Percentiles rank a stretch among this genome's conserved stretches.
phyloP scores from a whole-genome alignment of 108 stramenopile genomes.

The Skeletonema tropicum region DNA sequence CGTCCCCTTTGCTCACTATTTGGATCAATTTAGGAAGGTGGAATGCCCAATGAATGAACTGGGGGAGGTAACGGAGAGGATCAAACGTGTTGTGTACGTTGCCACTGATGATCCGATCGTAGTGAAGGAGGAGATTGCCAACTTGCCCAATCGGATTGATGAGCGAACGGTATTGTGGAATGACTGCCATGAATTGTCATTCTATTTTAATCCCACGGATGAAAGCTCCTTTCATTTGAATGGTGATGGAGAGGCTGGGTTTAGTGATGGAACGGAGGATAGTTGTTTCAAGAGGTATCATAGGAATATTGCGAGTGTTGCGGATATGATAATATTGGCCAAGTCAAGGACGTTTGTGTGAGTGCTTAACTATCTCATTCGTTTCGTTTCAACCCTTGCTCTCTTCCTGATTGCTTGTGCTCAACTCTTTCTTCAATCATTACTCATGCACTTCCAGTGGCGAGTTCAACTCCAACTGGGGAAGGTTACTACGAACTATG shows the following conservation, averaged over 20 bases:
- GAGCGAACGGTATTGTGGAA: slow-evolving; percentile 12
- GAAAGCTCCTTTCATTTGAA: slow-evolving; percentile 21
- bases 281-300: slow-evolving; percentile 40
- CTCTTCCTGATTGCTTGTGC: background rate
- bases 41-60: slow-evolving; percentile 11
- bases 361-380: background rate
- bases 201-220: slow-evolving; percentile 42
- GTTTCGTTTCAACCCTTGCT: background rate
- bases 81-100: slow-evolving; percentile 24
- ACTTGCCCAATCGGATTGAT: slow-evolving; percentile 5
- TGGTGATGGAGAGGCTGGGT: background rate
- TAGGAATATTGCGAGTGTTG: slow-evolving; percentile 46
- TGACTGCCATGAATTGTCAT: slow-evolving; percentile 37
- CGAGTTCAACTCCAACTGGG: slow-evolving; percentile 57
- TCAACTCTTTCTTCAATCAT: background rate
- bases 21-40: slow-evolving; percentile 6
- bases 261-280: slow-evolving; percentile 6
- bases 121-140: slow-evolving; percentile 33
- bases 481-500: slow-evolving; percentile 28
- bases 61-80: slow-evolving; percentile 11
- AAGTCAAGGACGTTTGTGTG: slow-evolving; percentile 26
- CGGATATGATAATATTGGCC: slow-evolving; percentile 38
- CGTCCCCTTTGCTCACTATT: slow-evolving; percentile 29
- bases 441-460: slow-evolving; percentile 11
- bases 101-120: slow-evolving; percentile 48